phyloP scores from a whole-genome alignment of 2,329 filamentous ascomycete species.

The Venturia carpophila region DNA sequence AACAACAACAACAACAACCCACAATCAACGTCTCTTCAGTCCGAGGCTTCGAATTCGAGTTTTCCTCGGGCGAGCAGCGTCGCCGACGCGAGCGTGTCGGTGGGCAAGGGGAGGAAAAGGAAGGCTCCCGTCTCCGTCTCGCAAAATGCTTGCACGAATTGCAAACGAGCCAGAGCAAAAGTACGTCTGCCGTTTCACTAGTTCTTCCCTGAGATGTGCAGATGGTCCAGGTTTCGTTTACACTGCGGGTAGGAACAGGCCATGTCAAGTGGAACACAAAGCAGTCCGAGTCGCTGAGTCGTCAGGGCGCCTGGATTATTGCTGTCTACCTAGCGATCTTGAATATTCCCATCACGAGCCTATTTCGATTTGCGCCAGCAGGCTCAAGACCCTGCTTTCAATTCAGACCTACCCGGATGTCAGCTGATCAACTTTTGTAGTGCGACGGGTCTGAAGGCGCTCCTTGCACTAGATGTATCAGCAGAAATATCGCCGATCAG shows the following conservation, averaged over 20 bases:
- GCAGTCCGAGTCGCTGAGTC: not conserved
- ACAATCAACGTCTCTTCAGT: not conserved
- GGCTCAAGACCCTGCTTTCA: not conserved
- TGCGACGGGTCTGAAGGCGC: conserved; percentile 25
- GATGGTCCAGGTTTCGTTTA: not conserved
- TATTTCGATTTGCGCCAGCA: not conserved
- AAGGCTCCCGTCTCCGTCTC: conserved; percentile 25
- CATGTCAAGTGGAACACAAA: not conserved
- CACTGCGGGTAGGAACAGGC: not conserved
- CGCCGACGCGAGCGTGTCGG: not conserved
- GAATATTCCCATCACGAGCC: not conserved
- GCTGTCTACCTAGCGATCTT: not conserved
- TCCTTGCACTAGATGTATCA: conserved; percentile 23
- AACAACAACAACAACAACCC: not conserved
- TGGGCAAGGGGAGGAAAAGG: conserved; percentile 19
- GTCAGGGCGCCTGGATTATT: not conserved
- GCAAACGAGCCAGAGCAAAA: conserved; percentile 27
- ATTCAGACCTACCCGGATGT: not conserved
- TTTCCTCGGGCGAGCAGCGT: not conserved
- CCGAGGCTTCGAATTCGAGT: not conserved
- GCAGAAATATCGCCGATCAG: conserved; percentile 19
- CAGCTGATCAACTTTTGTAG: conserved; percentile 19
- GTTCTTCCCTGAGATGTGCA: not conserved
- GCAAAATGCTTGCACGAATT: conserved; percentile 26
- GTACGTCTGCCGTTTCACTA: conserved; percentile 19